A percentile compares a stretch with the other conserved stretches of the same genome.
phyloP scores from a whole-genome alignment of 176 grass and related monocot species.

The Avena atlantica region DNA sequence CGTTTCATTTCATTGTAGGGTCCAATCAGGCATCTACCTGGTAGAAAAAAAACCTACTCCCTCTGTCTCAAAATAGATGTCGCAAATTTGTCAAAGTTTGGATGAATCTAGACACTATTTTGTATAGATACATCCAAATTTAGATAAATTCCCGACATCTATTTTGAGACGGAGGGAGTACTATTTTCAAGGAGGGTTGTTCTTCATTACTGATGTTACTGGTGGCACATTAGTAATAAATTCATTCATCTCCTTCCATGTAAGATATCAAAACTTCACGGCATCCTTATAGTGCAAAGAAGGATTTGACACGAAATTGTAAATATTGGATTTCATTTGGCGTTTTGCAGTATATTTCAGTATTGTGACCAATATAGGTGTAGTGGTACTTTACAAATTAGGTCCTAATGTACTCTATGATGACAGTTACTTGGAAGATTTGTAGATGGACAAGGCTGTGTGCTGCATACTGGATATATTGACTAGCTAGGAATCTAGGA shows the following conservation, averaged over 20 bases:
- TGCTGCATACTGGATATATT: not conserved
- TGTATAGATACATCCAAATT: too few species aligned
- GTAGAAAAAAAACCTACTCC: not conserved
- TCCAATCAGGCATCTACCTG: not conserved
- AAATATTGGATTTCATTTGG: slow-evolving; percentile 11
- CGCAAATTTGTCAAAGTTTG: too few species aligned
- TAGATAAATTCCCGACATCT: too few species aligned
- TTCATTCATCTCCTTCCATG: not conserved
- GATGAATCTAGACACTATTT: too few species aligned
- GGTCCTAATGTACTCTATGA: not conserved
- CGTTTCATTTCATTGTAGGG: not conserved
- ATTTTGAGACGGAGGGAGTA: not conserved
- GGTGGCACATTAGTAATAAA: not conserved
- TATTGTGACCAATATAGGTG: not conserved
- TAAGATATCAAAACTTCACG: not conserved
- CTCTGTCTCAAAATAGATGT: too few species aligned
- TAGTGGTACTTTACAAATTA: not conserved
- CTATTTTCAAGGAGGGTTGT: not conserved
- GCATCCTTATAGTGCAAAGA: slow-evolving; percentile 7
- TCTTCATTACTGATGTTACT: not conserved
- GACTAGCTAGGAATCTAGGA: not conserved
- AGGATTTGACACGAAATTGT: not conserved
- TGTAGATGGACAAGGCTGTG: slow-evolving; percentile 9
- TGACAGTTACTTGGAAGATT: slow-evolving; percentile 32
- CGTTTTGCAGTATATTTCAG: not conserved